These are phyloP conservation scores for Sungouiozyma intestinalis DNA, from an alignment of 805 yeast species.

Conservation along the genomic window DNA sequence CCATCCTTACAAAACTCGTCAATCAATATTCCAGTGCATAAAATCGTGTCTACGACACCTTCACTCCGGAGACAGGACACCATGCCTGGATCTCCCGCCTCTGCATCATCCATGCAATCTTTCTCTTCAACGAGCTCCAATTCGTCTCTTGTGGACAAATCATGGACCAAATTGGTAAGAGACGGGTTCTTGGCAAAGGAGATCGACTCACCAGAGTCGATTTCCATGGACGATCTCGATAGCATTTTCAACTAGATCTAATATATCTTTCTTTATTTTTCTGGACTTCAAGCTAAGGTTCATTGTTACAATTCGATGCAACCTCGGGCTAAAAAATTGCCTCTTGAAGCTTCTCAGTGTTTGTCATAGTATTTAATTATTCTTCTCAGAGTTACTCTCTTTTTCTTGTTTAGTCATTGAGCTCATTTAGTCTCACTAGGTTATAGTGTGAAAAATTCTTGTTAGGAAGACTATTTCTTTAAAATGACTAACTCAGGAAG, in stretches of 20 bases:
- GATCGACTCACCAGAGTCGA: constrained; percentile 69
- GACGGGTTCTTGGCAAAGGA: constrained; percentile 72
- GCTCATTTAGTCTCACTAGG: no score
- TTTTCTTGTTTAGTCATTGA: no score
- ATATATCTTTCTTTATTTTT: not conserved
- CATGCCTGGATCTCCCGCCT: constrained; percentile 20
- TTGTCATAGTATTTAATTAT: not conserved
- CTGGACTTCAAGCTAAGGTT: not conserved
- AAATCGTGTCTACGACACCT: not conserved
- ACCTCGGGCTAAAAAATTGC: no score
- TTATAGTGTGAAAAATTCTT: not conserved
- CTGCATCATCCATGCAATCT: constrained; percentile 5
- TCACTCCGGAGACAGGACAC: not conserved
- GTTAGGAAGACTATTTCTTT: not conserved
- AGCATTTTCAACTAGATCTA: constrained; percentile 31
- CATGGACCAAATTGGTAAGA: constrained; percentile 63
- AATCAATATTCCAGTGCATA: constrained; percentile 28
- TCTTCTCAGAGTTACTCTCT: not conserved
- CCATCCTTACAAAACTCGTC: constrained; percentile 23
- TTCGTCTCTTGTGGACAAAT: not conserved
- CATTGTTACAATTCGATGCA: no score
- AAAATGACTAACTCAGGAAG: no score
- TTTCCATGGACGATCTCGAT: constrained; percentile 60
- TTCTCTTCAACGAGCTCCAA: constrained; percentile 1
- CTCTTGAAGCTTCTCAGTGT: not conserved